phyloP scores from a whole-genome alignment of 257 asterid species.

The Asclepias syriaca region DNA sequence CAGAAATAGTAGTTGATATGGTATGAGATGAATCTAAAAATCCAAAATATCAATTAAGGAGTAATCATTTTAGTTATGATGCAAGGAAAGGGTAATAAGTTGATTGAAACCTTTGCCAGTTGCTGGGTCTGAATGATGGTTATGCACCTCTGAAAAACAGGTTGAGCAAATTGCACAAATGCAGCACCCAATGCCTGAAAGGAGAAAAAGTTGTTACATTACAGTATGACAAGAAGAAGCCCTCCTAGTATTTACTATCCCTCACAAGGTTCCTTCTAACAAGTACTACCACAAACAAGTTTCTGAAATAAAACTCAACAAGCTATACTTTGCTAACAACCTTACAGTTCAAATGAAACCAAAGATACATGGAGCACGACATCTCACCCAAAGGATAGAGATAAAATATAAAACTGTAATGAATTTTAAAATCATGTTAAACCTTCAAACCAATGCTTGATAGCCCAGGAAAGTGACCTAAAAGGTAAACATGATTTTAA shows the following conservation, averaged over 20 bases:
- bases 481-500: background rate
- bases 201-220: background rate
- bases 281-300: background rate
- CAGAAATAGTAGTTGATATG: background rate
- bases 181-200: slow-evolving; percentile 91
- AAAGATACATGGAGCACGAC: background rate
- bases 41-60: background rate
- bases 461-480: background rate
- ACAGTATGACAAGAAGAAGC: slow-evolving; percentile 2
- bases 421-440: background rate
- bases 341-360: background rate
- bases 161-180: slow-evolving; percentile 81
- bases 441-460: background rate
- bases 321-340: background rate
- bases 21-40: background rate
- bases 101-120: slow-evolving; percentile 72
- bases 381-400: background rate
- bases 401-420: background rate
- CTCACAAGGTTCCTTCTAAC: background rate
- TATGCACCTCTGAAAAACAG: slow-evolving; percentile 96
- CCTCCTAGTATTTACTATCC: too few species aligned
- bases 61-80: too few species aligned
- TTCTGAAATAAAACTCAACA: background rate
- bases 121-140: slow-evolving; percentile 87
- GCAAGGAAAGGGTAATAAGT: slow-evolving; percentile 10